Evolutionary conservation across 371 early-diverging fungal species (phyloP).

Genomic region (Mortierella sp.): DNA sequence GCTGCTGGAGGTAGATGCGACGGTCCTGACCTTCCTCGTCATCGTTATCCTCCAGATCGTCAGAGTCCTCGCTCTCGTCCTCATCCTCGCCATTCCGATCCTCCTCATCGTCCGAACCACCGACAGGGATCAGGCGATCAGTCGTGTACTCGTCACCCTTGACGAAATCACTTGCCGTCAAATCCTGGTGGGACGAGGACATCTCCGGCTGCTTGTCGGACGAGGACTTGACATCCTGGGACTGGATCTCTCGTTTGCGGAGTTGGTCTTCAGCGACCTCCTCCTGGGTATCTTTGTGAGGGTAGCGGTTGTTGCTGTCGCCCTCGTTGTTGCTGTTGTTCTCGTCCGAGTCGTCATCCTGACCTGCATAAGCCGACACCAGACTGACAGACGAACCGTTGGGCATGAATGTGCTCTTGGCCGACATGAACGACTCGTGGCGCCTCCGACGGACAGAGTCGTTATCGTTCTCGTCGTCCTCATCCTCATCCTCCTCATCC

Average conservation of each 20-base stretch:
- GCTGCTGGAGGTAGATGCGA: slow-evolving; percentile 48
- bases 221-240: slow-evolving; percentile 21
- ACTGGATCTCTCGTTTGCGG: slow-evolving; percentile 17
- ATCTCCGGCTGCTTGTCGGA: not conserved
- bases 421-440: slow-evolving; percentile 55
- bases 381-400: slow-evolving; percentile 47
- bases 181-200: slow-evolving; percentile 6
- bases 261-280: slow-evolving; percentile 12
- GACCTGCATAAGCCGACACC: slow-evolving; percentile 17
- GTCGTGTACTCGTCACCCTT: slow-evolving; percentile 16
- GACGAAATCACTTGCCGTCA: slow-evolving; percentile 6
- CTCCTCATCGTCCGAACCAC: slow-evolving; percentile 18
- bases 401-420: slow-evolving; percentile 40
- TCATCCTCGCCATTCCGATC: slow-evolving; percentile 40
- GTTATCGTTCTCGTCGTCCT: slow-evolving; percentile 31
- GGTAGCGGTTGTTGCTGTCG: not conserved
- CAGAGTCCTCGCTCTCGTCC: slow-evolving; percentile 46
- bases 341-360: slow-evolving; percentile 16
- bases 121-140: slow-evolving; percentile 12
- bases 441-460: slow-evolving; percentile 21
- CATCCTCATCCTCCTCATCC: slow-evolving; percentile 29
- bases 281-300: slow-evolving; percentile 24
- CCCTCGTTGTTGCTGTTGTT: not conserved
- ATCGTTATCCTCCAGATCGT: slow-evolving; percentile 48
- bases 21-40: slow-evolving; percentile 56